Base-by-base conservation (phyloP, 352 stramenopile species). In the Pythium rhizo-oryzae region DNA sequence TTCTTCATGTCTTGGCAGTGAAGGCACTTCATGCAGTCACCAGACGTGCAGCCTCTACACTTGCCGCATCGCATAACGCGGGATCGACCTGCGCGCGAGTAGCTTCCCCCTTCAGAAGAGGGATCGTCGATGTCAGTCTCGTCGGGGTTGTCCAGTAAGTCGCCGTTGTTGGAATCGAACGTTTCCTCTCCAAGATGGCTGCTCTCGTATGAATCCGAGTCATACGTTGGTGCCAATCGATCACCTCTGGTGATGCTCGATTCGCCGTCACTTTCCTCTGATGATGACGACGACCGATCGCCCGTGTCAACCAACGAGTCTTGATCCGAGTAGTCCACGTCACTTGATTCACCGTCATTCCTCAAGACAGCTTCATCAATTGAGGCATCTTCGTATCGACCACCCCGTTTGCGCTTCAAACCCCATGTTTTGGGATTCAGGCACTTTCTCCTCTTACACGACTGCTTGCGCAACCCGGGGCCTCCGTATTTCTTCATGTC, bases 401-500 rank as follows among this genome's bases (percentile, higher is more conserved):
- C 13, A 35, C 15, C 21, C n/a, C 63, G 68, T 28, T 74, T 67
- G 46, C 66, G 4, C 59, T 70, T 75, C 44, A 64, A 46, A 8
- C 80, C 81, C 79, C 85, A 89, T 8, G 80, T 81, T 57, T 84
- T 86, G 12, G 88, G 85, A 37, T 90, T 90, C 18, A 90, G 67
- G 52, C 88, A 96, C 50, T 96, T 96, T 28, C 88, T 82, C 23
- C 89, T 84, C 63, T 94, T 96, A 74, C 89, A 96, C 24, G 87
- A 96, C 56, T 95, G 89, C 50, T 96, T 96, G 0, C 89, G 87
- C 59, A 95, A 73, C 6, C 89, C 89, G 23, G 89, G 89, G 11
- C 89, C 89, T 28, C 89, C 89, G 41, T 95, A 96, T 56, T 96
- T 96, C 60, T 94, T 95, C 89, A 95, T 96, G 59, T 96, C 89